Base-by-base conservation (phyloP, 2,329 filamentous ascomycete genomes). In the Colletotrichum lini region DNA sequence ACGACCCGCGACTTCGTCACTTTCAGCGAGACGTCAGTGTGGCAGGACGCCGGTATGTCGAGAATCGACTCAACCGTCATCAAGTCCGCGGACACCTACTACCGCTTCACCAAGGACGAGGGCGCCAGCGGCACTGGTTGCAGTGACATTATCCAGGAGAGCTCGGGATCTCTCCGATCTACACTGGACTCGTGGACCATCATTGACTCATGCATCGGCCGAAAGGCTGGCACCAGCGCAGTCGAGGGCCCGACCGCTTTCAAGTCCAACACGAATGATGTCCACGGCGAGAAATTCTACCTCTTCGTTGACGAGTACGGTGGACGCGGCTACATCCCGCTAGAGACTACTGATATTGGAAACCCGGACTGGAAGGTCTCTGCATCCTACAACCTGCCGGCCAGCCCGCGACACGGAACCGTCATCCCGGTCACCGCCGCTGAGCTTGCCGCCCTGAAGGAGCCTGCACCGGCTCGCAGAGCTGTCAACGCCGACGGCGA, bases 71-170 rank as follows among this genome's bases (percentile, higher is more conserved):
- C 86, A 0, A 88, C 86, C 0, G 84, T 88, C 0, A 75, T 88
- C 16, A 79, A 85, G 63, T 81, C 81, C 0, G 80, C 79, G 1
- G 76, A 77, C 13, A 77, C 76, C 0, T 88, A 85, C 75, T 86
- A 87, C 74, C 85, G 87, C 12, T 89, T 89, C 74, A 88, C 86
- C 21, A 89, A 89, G 68, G 87, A 89, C 52, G 87, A 89, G 66
- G 86, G 85, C 0, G 84, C 81, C 2, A 80, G 77, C 5, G 58
- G 58, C 7, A 88, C 86, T 0, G 87, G 87, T 2, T 89, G 87
- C 74, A 79, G 78, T 2, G 87, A 89, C 53, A 88, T 89, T 30
- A 88, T 89, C 23, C 82, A 89, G 70, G 87, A 89, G 73, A 82
- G 81, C 42, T 87, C 86, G 0, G 67, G 77, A 1, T 79, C 78